These are phyloP conservation scores for Vigna nakashimae DNA, from an alignment of 306 rosid genomes.

Conservation along the genomic window DNA sequence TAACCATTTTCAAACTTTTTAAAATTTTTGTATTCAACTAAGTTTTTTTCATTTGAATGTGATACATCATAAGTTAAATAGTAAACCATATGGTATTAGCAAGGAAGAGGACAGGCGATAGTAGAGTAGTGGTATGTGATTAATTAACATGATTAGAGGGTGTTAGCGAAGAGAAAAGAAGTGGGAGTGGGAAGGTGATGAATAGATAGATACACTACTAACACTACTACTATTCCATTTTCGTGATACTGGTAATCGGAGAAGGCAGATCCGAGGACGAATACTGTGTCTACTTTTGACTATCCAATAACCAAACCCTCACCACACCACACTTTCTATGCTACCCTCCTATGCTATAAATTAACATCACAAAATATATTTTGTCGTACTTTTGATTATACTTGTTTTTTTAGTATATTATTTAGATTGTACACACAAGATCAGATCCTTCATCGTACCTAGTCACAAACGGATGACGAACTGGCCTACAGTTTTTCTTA, in stretches of 20 bases:
- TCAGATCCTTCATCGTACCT: too few species aligned
- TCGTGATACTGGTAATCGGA: constrained; percentile 92
- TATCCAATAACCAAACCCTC: constrained; percentile 54
- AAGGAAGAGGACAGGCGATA: neutral
- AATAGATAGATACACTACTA: neutral
- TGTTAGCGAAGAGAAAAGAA: constrained; percentile 28
- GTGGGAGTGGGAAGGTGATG: neutral
- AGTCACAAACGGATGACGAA: too few species aligned
- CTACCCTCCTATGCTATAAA: neutral
- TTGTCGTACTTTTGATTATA: too few species aligned
- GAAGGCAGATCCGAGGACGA: constrained; percentile 90
- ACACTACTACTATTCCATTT: constrained; percentile 55
- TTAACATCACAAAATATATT: too few species aligned
- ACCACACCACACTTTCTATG: neutral
- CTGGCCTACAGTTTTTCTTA: too few species aligned
- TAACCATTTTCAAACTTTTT: too few species aligned
- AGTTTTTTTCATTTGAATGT: too few species aligned
- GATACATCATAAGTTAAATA: too few species aligned
- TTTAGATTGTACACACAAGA: too few species aligned
- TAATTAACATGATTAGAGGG: constrained; percentile 47
- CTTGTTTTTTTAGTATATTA: too few species aligned
- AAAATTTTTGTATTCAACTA: too few species aligned
- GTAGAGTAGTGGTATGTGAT: neutral
- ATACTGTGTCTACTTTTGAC: constrained; percentile 95
- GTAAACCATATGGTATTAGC: neutral